Evolutionary conservation across 208 protist species (phyloP), one percentile per base, ranked within the genome.

Genomic region (Porcisia hertigi): DNA sequence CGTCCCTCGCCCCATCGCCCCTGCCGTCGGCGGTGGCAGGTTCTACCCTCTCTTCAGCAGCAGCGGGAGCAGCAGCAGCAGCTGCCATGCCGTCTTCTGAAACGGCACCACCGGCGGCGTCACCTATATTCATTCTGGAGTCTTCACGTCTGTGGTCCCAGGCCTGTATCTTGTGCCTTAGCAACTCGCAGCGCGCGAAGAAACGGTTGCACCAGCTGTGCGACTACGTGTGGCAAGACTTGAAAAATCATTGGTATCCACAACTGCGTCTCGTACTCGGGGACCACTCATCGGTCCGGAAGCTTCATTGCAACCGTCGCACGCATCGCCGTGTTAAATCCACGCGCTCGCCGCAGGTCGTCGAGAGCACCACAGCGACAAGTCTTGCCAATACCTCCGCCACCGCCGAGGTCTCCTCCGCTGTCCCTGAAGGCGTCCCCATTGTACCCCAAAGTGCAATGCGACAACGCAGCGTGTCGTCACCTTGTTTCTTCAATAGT

Each of bases 191-290:
- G 34, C 70, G 59, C 12, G 71, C 71, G 34, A 49, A 71, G 34
- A 71, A 58, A 14, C 43, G 76, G 39, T 41, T 81, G 7, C 59
- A 76, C 47, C 30, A 39, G 18, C 12, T 81, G 16, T 81, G 76
- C 64, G 53, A 39, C 36, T 81, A 76, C 52, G 63, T 81, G 16
- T 81, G 76, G 76, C 57, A 59, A 30, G 80, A 84, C 41, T 39
- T 84, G 34, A 73, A 72, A 60, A 4, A 81, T 6, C 80, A 84
- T 64, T 84, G 80, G 80, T 84, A 84, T 69, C 80, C 80, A 18
- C 80, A 84, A 71, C 71, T 84, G 66, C 75, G 73, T 3, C 66
- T 84, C 25, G 80, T 84, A 36, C 71, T 84, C 55, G 80, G 80
- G 5, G 76, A 81, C 59, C 76, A 72, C 71, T 81, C 76, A 1